These are phyloP conservation scores for Aspergillus ustus DNA, from an alignment of 2,329 filamentous ascomycete species.

Conservation along the genomic window DNA sequence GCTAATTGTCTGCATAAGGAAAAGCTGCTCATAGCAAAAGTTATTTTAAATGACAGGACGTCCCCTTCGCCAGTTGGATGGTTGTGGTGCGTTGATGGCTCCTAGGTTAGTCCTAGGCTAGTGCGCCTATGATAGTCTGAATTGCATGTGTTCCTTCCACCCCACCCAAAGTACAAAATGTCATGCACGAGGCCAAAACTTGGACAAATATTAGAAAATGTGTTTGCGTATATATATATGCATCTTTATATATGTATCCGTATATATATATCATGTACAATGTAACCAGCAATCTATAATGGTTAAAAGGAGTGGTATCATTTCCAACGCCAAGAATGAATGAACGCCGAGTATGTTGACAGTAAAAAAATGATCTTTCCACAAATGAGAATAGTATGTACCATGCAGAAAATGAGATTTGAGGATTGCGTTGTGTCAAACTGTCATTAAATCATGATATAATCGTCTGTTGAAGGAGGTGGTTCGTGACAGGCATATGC, in stretches of 20 bases:
- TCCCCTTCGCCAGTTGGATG: background rate
- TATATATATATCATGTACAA: constrained; percentile 5
- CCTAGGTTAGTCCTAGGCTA: background rate
- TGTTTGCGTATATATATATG: constrained; percentile 1
- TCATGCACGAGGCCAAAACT: background rate
- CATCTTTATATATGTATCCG: background rate
- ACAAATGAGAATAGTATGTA: constrained; percentile 1
- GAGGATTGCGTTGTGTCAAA: background rate
- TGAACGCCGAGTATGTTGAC: constrained; percentile 2
- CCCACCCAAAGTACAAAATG: background rate
- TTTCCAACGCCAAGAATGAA: constrained; percentile 19
- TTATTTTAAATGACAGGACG: background rate
- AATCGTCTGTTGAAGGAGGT: background rate
- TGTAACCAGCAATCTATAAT: constrained; percentile 4
- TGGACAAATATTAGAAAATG: background rate
- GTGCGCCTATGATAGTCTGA: background rate
- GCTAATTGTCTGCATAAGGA: background rate
- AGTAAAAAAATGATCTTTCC: background rate
- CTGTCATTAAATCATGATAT: background rate
- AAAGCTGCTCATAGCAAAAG: background rate
- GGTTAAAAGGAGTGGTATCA: constrained; percentile 14
- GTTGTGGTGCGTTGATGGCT: background rate
- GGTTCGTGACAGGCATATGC: background rate
- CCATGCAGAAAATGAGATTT: background rate
- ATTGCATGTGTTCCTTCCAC: background rate